Percentiles rank a stretch among this genome's conserved stretches.
phyloP scores from a whole-genome alignment of 2,329 filamentous ascomycete genomes.

The Cladosporium oxysporum region DNA sequence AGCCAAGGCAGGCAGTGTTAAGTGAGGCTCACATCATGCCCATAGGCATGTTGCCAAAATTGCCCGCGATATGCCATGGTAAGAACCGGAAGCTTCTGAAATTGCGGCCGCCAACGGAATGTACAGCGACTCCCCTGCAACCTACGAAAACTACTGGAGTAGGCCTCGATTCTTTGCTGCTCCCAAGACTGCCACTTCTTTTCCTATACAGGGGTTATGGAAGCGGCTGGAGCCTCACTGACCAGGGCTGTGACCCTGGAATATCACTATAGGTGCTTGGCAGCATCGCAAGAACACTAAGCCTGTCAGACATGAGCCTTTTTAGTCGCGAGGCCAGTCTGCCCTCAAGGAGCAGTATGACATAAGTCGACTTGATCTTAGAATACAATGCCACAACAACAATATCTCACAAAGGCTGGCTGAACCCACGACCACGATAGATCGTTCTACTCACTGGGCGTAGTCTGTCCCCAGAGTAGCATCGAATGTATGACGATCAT shows the following conservation, averaged over 20 bases:
- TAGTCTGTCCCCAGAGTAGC: not conserved
- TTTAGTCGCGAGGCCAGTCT: not conserved
- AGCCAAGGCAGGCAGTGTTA: not conserved
- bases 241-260: not conserved
- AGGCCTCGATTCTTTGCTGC: not conserved
- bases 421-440: not conserved
- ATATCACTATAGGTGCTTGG: slow-evolving; percentile 1
- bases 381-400: not conserved
- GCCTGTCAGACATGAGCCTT: not conserved
- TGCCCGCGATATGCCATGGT: not conserved
- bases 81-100: not conserved
- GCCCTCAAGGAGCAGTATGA: not conserved
- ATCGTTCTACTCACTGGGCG: not conserved
- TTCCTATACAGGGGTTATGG: slow-evolving; percentile 6
- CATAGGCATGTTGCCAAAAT: not conserved
- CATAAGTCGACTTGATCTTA: not conserved
- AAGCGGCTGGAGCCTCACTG: slow-evolving; percentile 11
- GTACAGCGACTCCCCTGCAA: not conserved
- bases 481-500: slow-evolving; percentile 3
- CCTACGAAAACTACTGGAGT: not conserved
- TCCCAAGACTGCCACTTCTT: not conserved
- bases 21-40: not conserved
- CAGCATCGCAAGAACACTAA: slow-evolving; percentile 7
- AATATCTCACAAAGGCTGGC: not conserved
- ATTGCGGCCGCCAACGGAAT: not conserved